A percentile compares a stretch with the other conserved stretches of the same genome.
Conservation (phyloP, 768 basidiomycete species). For the Stropharia rugosoannulata region DNA sequence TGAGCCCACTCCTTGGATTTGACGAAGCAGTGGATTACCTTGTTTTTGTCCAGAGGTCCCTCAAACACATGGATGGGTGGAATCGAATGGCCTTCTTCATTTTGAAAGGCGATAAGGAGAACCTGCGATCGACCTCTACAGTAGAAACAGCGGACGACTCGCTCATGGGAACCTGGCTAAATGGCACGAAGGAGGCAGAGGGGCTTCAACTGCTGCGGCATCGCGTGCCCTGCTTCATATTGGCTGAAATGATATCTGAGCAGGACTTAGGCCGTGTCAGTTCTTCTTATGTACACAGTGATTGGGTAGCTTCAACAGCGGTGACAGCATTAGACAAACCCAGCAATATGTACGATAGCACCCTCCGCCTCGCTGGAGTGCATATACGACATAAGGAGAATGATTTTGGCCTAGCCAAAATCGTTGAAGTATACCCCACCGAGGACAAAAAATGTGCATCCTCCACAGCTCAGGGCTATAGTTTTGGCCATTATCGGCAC, state of each 20-base stretch:
- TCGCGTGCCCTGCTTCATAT: no score
- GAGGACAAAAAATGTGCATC: neutral
- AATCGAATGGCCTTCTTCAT: neutral
- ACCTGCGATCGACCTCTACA: neutral
- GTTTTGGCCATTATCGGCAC: neutral
- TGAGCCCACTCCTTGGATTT: neutral
- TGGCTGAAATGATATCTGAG: no score
- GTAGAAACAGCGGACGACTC: neutral
- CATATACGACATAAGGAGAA: no score
- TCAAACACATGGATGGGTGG: conserved; percentile 5
- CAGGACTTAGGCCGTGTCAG: no score
- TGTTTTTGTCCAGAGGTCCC: neutral
- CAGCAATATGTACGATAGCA: no score
- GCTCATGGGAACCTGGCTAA: conserved; percentile 1
- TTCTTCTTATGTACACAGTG: no score
- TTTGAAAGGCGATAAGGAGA: neutral
- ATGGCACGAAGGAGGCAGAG: no score
- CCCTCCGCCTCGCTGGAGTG: no score
- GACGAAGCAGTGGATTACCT: neutral
- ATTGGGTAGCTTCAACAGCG: no score
- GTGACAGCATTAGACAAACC: no score
- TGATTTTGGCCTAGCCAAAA: neutral
- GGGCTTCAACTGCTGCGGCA: no score
- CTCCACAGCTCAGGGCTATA: neutral
- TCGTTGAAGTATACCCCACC: neutral